Evolutionary conservation across 768 basidiomycete species (phyloP).

Genomic region (Mycena crocata): DNA sequence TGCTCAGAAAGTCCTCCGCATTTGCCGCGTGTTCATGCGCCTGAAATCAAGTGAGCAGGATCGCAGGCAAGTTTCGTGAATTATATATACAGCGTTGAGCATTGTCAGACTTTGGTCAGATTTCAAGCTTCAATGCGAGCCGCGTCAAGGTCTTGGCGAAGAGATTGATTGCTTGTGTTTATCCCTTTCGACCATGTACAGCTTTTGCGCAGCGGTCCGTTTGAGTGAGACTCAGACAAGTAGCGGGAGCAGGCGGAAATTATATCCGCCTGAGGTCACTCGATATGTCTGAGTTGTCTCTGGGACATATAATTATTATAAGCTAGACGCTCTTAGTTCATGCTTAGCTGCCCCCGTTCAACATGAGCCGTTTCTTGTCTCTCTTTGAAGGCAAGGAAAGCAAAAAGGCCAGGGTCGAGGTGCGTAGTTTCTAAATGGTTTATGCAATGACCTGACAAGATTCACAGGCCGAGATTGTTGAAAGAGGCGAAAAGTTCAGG

Average conservation of each 20-base stretch:
- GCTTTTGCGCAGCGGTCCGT: too few species aligned
- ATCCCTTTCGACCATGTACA: too few species aligned
- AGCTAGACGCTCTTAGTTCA: not conserved
- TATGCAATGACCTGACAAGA: not conserved
- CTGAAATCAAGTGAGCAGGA: slow-evolving; percentile 48
- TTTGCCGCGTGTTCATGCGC: slow-evolving; percentile 87
- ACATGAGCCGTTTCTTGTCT: slow-evolving; percentile 26
- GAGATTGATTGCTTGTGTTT: too few species aligned
- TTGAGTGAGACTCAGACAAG: not conserved
- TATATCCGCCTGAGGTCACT: slow-evolving; percentile 15
- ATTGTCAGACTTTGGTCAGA: not conserved
- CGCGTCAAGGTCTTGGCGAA: not conserved
- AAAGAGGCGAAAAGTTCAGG: slow-evolving; percentile 25
- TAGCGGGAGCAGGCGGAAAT: slow-evolving; percentile 39
- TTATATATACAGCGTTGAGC: slow-evolving; percentile 22
- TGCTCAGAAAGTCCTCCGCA: slow-evolving; percentile 76
- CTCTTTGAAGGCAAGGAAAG: slow-evolving; percentile 29
- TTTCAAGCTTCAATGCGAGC: not conserved
- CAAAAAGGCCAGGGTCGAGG: slow-evolving; percentile 26
- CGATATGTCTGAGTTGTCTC: slow-evolving; percentile 8
- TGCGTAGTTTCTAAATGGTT: not conserved
- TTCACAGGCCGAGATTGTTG: slow-evolving; percentile 26
- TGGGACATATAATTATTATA: too few species aligned
- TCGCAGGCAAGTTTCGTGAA: not conserved
- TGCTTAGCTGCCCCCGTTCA: not conserved